Base-by-base conservation (phyloP, 805 yeast genomes). In the Candida broadrunensis region DNA sequence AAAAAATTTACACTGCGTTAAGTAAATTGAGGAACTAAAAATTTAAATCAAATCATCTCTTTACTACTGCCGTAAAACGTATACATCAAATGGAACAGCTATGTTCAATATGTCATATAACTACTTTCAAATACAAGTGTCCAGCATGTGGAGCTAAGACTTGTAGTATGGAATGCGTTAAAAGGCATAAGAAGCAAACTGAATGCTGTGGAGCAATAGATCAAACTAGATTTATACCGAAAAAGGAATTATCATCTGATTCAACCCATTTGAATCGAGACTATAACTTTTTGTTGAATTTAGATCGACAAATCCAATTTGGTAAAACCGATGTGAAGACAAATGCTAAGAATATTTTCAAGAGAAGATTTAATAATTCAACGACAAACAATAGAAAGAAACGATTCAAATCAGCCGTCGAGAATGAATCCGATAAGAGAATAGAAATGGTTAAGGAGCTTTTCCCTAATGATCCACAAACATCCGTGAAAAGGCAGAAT, bases 111-210 rank as follows among this genome's bases (percentile, higher is more conserved):
- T 70, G 75, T 43, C 64, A 61, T 14, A 47, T 53, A n/a, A 55
- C 59, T 29, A 47, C 47, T 11, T 67, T 71, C 42, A 85, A 82
- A 52, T 90, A 90, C 57, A 80, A 73, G 12, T 90, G 97, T 58
- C 97, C 97, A 0, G 82, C 83, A 14, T 90, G 97, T 55, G 63
- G 65, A 5, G 58, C 67, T 4, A 71, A 64, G 42, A 84, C 91
- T 0, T 90, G 97, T 56, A 79, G 85, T 0, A 55, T 86, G 5
- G 70, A 52, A 7, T 90, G 97, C 64, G 86, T 85, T 20, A 79
- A 77, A 45, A 56, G 71, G 17, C 97, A 90, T 55, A 88, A 88
- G 59, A 51, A 48, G 4, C 75, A 75, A 38, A 63, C 75, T 7
- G 69, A 70, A 16, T 90, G 97, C 56, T 65, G 79, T 3, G 97